Evolutionary conservation across 768 basidiomycete genomes (phyloP), one percentile per base, ranked within the genome.

Genomic region (Auricularia sp.): DNA sequence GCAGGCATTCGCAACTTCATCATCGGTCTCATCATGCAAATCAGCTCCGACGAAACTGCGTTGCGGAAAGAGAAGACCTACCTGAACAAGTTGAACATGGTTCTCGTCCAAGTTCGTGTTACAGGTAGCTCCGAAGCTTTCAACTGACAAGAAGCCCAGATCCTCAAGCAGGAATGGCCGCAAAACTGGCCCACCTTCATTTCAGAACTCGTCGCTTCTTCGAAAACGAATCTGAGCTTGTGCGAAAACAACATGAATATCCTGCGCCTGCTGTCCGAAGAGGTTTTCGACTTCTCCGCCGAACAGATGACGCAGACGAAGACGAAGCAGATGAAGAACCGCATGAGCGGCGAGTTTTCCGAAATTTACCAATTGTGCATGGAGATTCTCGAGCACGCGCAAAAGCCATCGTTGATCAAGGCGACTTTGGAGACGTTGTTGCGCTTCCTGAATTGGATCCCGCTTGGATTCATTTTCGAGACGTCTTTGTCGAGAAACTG

Each of bases 171-270:
- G 71, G 80, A 80, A 65, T 82, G 81, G 81, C 79, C 79, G 16
- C 75, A 79, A 65, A 77, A 80, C 67, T 82, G 81, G 81, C 80
- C 80, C 2, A 75, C 74, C 47, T 81, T 80, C 74, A 79, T 80
- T 63, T 77, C 78, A 63, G 79, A 80, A 70, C 80, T 82, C 67
- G 78, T 81, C 65, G 73, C 77, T 8, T 81, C 81, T 16, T 81
- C 80, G 14, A 78, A 79, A 65, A 78, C 76, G 34, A 80, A 78
- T 66, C 75, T 81, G 37, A 74, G 76, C 14, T 74, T 82, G 42
- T 81, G 80, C 72, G 81, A 82, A 69, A 82, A 82, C 76, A 82
- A 82, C 76, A 82, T 82, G 81, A 73, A 79, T 68, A 82, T 82
- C 71, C 79, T 81, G 68, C 76, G 77, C 67, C 74, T 82, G 2